phyloP scores from a whole-genome alignment of 345 rosid species.

The Toxicodendron radicans region DNA sequence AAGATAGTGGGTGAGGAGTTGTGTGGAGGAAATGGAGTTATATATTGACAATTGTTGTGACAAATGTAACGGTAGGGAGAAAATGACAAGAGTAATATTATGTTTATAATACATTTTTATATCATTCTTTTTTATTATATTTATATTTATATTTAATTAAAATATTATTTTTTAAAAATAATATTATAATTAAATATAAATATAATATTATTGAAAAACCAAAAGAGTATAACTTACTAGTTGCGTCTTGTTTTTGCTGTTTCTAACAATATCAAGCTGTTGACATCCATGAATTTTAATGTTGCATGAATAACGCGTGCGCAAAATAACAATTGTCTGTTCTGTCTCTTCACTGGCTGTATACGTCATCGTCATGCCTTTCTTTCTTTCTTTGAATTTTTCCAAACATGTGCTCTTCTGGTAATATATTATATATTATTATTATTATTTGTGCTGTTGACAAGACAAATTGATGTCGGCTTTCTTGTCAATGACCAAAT shows the following conservation, averaged over 20 bases:
- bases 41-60: not conserved
- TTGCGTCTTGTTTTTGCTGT: no score
- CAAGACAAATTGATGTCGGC: slow-evolving; percentile 1
- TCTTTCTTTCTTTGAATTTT: not conserved
- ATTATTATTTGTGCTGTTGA: not conserved
- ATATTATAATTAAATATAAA: no score
- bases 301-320: slow-evolving; percentile 29
- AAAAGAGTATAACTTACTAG: no score
- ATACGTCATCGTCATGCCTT: not conserved
- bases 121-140: no score
- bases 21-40: slow-evolving; percentile 1
- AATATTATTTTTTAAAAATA: no score
- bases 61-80: not conserved
- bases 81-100: no score
- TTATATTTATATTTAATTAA: no score
- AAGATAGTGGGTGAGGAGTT: not conserved
- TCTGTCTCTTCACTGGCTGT: not conserved
- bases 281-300: not conserved
- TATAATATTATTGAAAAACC: no score
- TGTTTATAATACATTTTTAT: no score
- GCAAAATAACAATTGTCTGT: not conserved
- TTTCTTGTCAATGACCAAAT: not conserved
- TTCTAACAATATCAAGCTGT: not conserved
- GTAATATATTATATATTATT: no score
- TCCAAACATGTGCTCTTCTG: not conserved